These are phyloP conservation scores for Nicotiana obtusifolia DNA, from an alignment of 257 asterid species.

Conservation along the genomic window DNA sequence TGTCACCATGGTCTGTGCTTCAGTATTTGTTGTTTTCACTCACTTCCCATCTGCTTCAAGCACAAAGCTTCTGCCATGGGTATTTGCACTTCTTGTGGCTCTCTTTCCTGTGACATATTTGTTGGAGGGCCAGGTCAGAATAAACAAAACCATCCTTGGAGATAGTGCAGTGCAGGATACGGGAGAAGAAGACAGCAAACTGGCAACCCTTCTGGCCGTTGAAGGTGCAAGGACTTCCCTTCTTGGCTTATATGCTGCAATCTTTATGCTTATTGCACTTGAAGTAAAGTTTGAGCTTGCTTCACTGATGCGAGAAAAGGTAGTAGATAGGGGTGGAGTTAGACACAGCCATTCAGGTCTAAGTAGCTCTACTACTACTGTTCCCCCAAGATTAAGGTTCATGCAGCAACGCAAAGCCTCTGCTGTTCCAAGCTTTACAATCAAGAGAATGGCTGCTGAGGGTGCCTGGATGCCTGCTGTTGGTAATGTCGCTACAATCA, in stretches of 20 bases:
- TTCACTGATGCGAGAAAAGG: slow-evolving; percentile 72
- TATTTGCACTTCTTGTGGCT: slow-evolving; percentile 94
- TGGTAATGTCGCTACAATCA: slow-evolving; percentile 87
- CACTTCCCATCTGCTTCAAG: slow-evolving; percentile 95
- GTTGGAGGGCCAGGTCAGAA: slow-evolving; percentile 90
- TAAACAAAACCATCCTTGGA: slow-evolving; percentile 49
- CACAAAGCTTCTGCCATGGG: slow-evolving; percentile 91
- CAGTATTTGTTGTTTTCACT: slow-evolving; percentile 85
- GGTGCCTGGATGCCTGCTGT: slow-evolving; percentile 99
- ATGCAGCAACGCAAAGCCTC: slow-evolving; percentile 92
- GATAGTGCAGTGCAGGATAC: slow-evolving; percentile 43
- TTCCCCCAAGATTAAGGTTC: slow-evolving; percentile 84
- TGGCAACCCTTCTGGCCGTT: slow-evolving; percentile 72
- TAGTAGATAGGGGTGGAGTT: slow-evolving; percentile 56
- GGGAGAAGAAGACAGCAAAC: slow-evolving; percentile 69
- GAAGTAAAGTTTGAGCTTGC: slow-evolving; percentile 96
- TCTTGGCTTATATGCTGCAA: slow-evolving; percentile 89
- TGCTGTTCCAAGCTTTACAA: slow-evolving; percentile 62
- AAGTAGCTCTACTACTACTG: slow-evolving; percentile 48
- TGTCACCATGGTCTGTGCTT: slow-evolving; percentile 88
- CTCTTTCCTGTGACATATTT: slow-evolving; percentile 95
- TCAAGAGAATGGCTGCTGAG: slow-evolving; percentile 74
- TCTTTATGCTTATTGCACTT: slow-evolving; percentile 94
- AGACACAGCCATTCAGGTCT: slow-evolving; percentile 72
- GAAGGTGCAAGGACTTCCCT: slow-evolving; percentile 98